Evolutionary conservation across 371 early-diverging fungal genomes (phyloP), one percentile per base, ranked within the genome.

Genomic region (Mucor ambiguus): DNA sequence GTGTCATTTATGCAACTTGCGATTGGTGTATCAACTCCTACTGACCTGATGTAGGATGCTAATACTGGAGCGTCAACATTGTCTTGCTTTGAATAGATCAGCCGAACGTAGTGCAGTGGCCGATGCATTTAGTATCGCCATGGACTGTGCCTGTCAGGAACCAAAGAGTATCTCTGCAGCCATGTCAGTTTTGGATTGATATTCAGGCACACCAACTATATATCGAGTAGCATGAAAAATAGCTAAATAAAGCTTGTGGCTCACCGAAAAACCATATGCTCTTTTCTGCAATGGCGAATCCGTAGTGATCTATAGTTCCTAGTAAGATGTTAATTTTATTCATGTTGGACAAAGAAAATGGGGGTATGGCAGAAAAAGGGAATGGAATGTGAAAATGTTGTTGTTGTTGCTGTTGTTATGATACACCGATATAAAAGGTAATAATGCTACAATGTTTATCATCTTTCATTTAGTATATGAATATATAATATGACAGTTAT

Each of bases 321-420:
- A 18, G 3, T 41, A 41, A 14, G 18, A 10, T 41, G 18, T 46
- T 46, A 46, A 46, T 46, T 46, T 46, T 46, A 46, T 46, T 46
- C 22, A 46, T 20, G 46, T 46, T 46, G 46, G 46, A 46, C 46
- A 46, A 46, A 46, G 46, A 46, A 46, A 46, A 22, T 20, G 22
- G 7, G 9, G 7, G 46, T 46, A 46, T 46, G 46, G 22, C 46
- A 46, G 20, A 46, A 46, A 44, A 46, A 46, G 46, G 46, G 46
- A 46, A 46, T 46, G 46, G 46, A 46, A 46, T 46, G 46, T 46
- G 46, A 46, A 46, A 46, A 35, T 46, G 20, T 44, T n/a, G 44
- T 44, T 4, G 30, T 22, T 35, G 37, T 35, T 46, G 46, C 22
- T 46, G 46, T 46, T 46, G 46, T 22, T 46, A 22, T 22, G 22